A percentile compares a stretch with the other conserved stretches of the same genome.
These are phyloP conservation scores for Aaosphaeria pasadenensis DNA, from an alignment of 2,329 filamentous ascomycete species.

Conservation along the genomic window DNA sequence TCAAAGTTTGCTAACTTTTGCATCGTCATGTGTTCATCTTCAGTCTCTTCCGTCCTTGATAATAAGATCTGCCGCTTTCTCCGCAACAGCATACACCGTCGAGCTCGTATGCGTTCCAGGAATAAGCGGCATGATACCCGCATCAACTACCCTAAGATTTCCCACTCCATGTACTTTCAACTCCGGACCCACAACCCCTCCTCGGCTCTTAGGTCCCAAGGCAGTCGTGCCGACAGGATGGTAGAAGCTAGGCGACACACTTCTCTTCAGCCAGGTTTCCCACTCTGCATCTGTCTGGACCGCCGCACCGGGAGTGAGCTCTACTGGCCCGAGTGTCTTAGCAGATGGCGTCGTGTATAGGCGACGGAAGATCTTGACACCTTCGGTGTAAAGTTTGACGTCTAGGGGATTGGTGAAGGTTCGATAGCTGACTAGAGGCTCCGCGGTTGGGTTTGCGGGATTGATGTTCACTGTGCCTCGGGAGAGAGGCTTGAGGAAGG, in stretches of 20 bases:
- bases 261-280: constrained; percentile 7
- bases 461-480: constrained; percentile 17
- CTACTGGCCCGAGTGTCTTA: constrained; percentile 8
- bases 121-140: constrained; percentile 17
- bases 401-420: constrained; percentile 17
- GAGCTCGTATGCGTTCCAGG: constrained; percentile 13
- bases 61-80: constrained; percentile 19
- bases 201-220: constrained; percentile 12
- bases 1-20: background rate
- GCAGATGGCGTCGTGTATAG: constrained; percentile 7
- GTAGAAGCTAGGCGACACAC: constrained; percentile 9
- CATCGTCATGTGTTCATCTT: background rate
- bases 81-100: constrained; percentile 17
- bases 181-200: constrained; percentile 16
- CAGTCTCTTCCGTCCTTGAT: constrained; percentile 2
- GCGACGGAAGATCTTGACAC: constrained; percentile 8
- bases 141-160: constrained; percentile 18
- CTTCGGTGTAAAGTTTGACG: constrained; percentile 3
- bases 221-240: constrained; percentile 16
- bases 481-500: constrained; percentile 14
- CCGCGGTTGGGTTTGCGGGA: constrained; percentile 15
- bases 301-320: constrained; percentile 9
- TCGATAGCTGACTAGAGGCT: constrained; percentile 14
- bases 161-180: constrained; percentile 19
- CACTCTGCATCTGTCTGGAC: constrained; percentile 10